Conservation (phyloP, 345 rosid species). For the Gossypium turneri region DNA sequence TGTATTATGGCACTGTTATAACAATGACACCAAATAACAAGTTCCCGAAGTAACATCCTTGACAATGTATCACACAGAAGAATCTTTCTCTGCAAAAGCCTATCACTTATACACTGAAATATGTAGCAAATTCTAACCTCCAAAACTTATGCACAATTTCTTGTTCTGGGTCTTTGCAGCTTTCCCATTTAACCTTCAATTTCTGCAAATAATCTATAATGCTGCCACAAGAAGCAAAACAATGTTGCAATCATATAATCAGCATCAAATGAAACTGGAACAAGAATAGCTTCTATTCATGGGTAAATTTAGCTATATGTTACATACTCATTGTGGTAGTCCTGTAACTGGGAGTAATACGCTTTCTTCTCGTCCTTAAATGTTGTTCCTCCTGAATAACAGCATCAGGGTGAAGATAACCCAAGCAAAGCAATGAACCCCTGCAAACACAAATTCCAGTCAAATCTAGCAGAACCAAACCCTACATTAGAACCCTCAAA, state of each 20-base stretch:
- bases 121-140: conserved; percentile 50
- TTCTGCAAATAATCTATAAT: conserved; percentile 62
- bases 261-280: conserved; percentile 1
- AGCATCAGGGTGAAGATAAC: conserved; percentile 81
- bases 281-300: background rate
- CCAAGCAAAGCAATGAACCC: conserved; percentile 69
- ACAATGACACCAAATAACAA: background rate
- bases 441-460: conserved; percentile 53
- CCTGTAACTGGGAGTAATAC: conserved; percentile 57
- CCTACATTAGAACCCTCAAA: background rate
- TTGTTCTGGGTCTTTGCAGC: conserved; percentile 60
- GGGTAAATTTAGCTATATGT: background rate
- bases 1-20: background rate
- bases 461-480: conserved; percentile 18
- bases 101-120: conserved; percentile 7
- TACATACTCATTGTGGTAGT: conserved; percentile 80
- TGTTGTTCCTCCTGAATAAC: conserved; percentile 45
- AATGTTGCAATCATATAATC: conserved; percentile 12
- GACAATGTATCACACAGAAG: background rate
- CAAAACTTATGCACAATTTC: conserved; percentile 47
- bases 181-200: conserved; percentile 77
- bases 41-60: background rate
- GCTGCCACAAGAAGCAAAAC: conserved; percentile 49
- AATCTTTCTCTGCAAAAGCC: conserved; percentile 5
- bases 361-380: conserved; percentile 44